Evolutionary conservation across 345 rosid genomes (phyloP), one percentile per base, ranked within the genome.

Genomic region (Turritis glabra): DNA sequence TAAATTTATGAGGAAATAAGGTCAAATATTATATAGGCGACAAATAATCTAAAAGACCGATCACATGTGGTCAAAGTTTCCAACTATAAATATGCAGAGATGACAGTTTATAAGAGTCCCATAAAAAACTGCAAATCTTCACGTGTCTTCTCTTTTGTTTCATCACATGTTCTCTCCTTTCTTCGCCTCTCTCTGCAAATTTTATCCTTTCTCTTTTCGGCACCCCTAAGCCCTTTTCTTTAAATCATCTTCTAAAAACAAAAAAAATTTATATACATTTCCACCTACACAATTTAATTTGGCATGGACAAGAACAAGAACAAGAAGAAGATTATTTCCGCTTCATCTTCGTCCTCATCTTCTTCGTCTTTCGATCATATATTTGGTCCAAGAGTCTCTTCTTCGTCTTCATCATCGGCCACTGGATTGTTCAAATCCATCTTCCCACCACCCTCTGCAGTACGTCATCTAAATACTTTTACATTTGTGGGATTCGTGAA

Each of bases 371-470:
- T 73, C 30, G 78, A 79, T 29, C 78, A 73, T 43, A 68, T 78
- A 15, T 73, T 73, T 78, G 81, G 81, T 67, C 81, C 81, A 57
- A 53, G 70, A 69, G 55, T 62, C 27, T 73, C 71, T 53, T 60
- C 74, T 23, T 52, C 80, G 1, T 52, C 80, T 40, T 69, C 80
- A 29, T 76, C 80, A 64, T 4, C 72, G 40, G 61, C 47, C 14
- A 37, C 48, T 66, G 78, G 81, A 48, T 67, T 79, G 18, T 79
- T 79, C 69, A 74, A 56, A 15, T 79, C 81, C 75, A 79, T 79
- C 61, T 79, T 79, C 67, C 78, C 81, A 33, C 78, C 27, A 32
- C 78, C 81, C 37, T 73, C 75, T 67, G 26, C 30, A 32, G 81
- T 79, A 79, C 8, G 27, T 78, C 46, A 58, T 52, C 29, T 59